A percentile compares a stretch with the other conserved stretches of the same genome.
Conservation (phyloP, 352 stramenopile species). For the Pythium plurisporium region DNA sequence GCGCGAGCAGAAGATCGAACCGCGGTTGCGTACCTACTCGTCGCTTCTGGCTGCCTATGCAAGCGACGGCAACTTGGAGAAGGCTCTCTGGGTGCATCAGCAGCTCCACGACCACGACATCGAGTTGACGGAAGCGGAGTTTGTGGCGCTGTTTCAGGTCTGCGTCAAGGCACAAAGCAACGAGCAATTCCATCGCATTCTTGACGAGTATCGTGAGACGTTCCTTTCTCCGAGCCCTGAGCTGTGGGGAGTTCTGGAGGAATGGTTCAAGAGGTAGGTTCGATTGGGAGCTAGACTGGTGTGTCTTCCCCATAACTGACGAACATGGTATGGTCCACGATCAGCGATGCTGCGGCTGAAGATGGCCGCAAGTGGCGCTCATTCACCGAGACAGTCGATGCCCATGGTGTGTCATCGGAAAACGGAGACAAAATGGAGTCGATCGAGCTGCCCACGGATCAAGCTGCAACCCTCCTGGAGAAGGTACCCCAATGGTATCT, state of each 20-base stretch:
- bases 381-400: constrained; percentile 45
- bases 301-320: not conserved
- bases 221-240: constrained; percentile 41
- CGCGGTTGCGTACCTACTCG: constrained; percentile 72
- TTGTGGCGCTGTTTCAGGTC: constrained; percentile 48
- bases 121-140: constrained; percentile 61
- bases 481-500: constrained; percentile 47
- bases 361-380: constrained; percentile 55
- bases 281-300: not conserved
- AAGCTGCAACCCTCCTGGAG: constrained; percentile 42
- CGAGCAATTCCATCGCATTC: constrained; percentile 47
- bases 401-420: constrained; percentile 50
- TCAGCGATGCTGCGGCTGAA: constrained; percentile 57
- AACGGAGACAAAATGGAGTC: constrained; percentile 61
- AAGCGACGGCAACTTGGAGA: constrained; percentile 42
- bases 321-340: not conserved
- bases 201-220: constrained; percentile 57
- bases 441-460: constrained; percentile 49
- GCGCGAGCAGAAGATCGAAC: constrained; percentile 36
- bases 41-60: constrained; percentile 62
- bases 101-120: constrained; percentile 43
- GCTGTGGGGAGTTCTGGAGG: constrained; percentile 61
- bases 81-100: constrained; percentile 50
- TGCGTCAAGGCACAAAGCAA: constrained; percentile 35
- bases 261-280: constrained; percentile 65